Evolutionary conservation across 768 basidiomycete species (phyloP).

Genomic region (Sistotremastrum suecicum): DNA sequence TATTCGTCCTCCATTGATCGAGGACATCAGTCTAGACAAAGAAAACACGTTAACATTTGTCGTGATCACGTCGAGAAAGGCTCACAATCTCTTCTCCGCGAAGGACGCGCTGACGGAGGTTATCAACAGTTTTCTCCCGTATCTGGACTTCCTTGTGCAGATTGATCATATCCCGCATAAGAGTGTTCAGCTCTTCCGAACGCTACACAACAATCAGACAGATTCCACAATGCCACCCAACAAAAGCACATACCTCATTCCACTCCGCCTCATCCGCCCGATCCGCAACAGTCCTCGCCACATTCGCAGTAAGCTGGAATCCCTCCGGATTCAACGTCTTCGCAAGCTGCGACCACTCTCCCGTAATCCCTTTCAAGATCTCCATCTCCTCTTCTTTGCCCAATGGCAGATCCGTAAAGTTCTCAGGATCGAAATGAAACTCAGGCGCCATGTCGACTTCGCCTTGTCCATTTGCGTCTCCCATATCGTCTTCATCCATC

Average conservation of each 20-base stretch:
- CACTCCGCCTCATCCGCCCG: conserved; percentile 38
- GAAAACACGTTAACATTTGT: background rate
- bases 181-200: conserved; percentile 41
- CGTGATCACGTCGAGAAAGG: conserved; percentile 4
- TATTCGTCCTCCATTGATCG: conserved; percentile 34
- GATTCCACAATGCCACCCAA: conserved; percentile 8
- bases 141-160: conserved; percentile 43
- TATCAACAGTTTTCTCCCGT: conserved; percentile 39
- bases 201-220: background rate
- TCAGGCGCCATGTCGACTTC: conserved; percentile 18
- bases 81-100: conserved; percentile 49
- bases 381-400: conserved; percentile 34
- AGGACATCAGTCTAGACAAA: conserved; percentile 37
- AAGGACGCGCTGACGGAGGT: conserved; percentile 41
- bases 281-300: conserved; percentile 49
- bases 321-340: conserved; percentile 30
- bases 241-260: conserved; percentile 28
- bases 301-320: conserved; percentile 32
- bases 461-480: conserved; percentile 18
- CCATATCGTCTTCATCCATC: conserved; percentile 18
- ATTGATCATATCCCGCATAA: conserved; percentile 61
- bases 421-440: conserved; percentile 42
- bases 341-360: conserved; percentile 49
- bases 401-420: conserved; percentile 56
- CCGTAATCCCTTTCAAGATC: conserved; percentile 35